A percentile compares a stretch with the other conserved stretches of the same genome.
Evolutionary conservation across 352 stramenopile genomes (phyloP).

Genomic region (Phytophthora ohioensis): DNA sequence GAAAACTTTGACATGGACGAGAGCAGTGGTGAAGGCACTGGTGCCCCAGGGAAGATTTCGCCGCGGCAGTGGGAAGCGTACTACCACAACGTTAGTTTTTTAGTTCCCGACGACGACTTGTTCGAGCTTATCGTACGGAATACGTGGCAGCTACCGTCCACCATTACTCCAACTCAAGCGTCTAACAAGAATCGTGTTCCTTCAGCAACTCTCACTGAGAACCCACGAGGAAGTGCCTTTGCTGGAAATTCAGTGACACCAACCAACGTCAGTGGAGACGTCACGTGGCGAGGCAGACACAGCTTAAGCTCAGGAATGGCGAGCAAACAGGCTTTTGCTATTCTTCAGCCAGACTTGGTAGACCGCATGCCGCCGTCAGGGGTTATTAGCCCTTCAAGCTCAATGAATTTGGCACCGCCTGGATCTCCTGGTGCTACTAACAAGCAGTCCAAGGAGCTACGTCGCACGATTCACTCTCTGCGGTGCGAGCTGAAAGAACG

Average conservation of each 20-base stretch:
- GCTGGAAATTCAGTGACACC: slow-evolving; percentile 20
- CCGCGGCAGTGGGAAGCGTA: slow-evolving; percentile 78
- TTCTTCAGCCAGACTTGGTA: slow-evolving; percentile 68
- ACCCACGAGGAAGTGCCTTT: slow-evolving; percentile 12
- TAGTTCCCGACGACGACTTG: slow-evolving; percentile 90
- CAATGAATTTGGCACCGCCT: slow-evolving; percentile 16
- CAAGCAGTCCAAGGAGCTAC: slow-evolving; percentile 72
- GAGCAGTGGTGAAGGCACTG: not conserved
- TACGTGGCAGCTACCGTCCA: slow-evolving; percentile 68
- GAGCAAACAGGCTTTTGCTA: slow-evolving; percentile 66
- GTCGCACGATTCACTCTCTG: slow-evolving; percentile 62
- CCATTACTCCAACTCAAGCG: slow-evolving; percentile 1
- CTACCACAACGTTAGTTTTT: slow-evolving; percentile 91
- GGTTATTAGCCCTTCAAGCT: slow-evolving; percentile 16
- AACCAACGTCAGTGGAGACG: slow-evolving; percentile 16
- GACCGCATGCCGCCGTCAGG: slow-evolving; percentile 39
- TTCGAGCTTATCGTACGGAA: slow-evolving; percentile 93
- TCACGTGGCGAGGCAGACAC: slow-evolving; percentile 19
- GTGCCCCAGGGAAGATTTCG: slow-evolving; percentile 43
- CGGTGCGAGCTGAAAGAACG: slow-evolving; percentile 67
- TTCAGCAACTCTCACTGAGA: slow-evolving; percentile 8
- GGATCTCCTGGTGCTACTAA: slow-evolving; percentile 20
- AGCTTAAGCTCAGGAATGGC: slow-evolving; percentile 49
- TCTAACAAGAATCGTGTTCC: slow-evolving; percentile 14
- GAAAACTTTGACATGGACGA: slow-evolving; percentile 78